Evolutionary conservation across 192 early-diverging fungal species (phyloP), one percentile per base, ranked within the genome.

Genomic region (Coemansia sp.): DNA sequence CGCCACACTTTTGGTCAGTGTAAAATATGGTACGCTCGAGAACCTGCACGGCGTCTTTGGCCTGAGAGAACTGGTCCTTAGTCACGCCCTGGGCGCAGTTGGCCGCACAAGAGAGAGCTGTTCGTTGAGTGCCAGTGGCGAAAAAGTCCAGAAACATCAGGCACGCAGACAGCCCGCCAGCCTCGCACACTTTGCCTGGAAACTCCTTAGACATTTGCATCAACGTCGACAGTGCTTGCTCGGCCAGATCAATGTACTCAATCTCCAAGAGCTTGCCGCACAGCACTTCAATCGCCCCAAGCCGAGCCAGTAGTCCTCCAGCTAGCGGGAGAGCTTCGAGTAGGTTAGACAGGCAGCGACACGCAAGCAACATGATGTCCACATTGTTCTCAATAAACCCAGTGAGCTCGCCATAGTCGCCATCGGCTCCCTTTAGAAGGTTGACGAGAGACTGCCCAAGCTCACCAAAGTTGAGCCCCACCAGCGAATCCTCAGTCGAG

Each of bases 121-220:
- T 90, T 17, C 93, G 84, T 74, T 98, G 95, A 0, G 92, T 90
- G 51, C 90, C 89, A 3, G 93, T 85, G 24, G 89, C 83, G 70
- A 97, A 97, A 76, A 98, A 98, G 63, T 98, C 96, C 10, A 98
- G 72, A 51, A 90, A 97, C 85, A 88, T 88, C 20, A 97, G 81
- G 3, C 86, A 86, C 0, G 93, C 94, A 6, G 83, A 75, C 65
- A 97, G 64, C 12, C 94, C 95, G 29, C 95, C 94, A 3, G 81
- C 86, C 13, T 65, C 69, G 44, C 70, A 76, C n/a, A 81, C 70
- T 2, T 71, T 66, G 15, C 63, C 71, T 4, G 70, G 64, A 61
- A 65, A 72, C 40, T 68, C 66, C 34, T 19, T 38, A 1, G 89
- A 89, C 17, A 95, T 85, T 64, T 91, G 92, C 51, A 90, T 88